phyloP scores from a whole-genome alignment of 2,329 filamentous ascomycete genomes.

The Plectosphaerella plurivora region DNA sequence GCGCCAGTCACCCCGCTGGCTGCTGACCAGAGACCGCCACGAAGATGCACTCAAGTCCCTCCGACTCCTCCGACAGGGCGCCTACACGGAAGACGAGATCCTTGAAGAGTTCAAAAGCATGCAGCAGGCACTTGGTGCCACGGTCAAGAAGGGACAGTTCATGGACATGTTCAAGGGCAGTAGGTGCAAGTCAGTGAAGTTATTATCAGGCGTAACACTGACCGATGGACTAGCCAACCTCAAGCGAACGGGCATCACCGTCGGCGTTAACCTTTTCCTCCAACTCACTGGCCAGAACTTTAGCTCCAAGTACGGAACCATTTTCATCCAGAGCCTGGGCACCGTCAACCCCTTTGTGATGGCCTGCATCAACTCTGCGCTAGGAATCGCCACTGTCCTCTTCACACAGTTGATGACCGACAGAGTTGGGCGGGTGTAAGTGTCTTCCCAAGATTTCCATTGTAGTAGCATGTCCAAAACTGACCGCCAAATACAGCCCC shows the following conservation, averaged over 20 bases:
- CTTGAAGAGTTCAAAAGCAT: constrained; percentile 2
- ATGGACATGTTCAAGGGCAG: constrained; percentile 5
- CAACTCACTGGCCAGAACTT: constrained; percentile 18
- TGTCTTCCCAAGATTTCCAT: neutral
- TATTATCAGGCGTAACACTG: neutral
- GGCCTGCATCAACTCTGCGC: constrained; percentile 11
- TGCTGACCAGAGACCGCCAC: constrained; percentile 12
- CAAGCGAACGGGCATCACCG: constrained; percentile 6
- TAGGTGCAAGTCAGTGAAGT: constrained; percentile 4
- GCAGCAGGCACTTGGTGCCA: neutral
- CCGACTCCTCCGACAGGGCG: constrained; percentile 8
- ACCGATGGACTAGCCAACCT: neutral
- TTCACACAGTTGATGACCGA: constrained; percentile 12
- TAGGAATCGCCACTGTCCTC: constrained; percentile 10
- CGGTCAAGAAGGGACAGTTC: neutral
- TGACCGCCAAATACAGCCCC: constrained; percentile 2
- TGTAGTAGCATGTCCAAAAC: neutral
- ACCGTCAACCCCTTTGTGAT: constrained; percentile 21
- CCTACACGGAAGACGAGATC: constrained; percentile 5
- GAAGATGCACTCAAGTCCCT: constrained; percentile 15
- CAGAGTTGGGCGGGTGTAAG: constrained; percentile 8
- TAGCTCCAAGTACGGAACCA: constrained; percentile 13
- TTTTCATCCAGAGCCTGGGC: constrained; percentile 16
- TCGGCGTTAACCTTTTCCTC: constrained; percentile 7
- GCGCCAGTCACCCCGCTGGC: constrained; percentile 19